phyloP scores from a whole-genome alignment of 805 yeast genomes.

The Ogataea saltuana region DNA sequence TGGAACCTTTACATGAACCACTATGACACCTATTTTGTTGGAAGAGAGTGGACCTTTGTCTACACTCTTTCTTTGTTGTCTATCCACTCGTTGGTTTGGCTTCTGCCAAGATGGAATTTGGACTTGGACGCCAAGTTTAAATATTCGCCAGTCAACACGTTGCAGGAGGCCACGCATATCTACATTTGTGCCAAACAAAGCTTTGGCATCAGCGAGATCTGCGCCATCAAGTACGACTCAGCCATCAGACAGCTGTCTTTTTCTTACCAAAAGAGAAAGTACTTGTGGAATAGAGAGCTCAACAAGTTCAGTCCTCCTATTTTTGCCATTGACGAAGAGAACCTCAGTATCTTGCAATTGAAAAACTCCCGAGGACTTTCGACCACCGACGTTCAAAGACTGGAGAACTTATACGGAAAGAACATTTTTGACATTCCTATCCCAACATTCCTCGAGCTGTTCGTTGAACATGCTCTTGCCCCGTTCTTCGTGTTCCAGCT shows the following conservation, averaged over 20 bases:
- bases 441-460: constrained; percentile 86
- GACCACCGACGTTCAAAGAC: constrained; percentile 35
- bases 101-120: constrained; percentile 94
- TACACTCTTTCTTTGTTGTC: constrained; percentile 74
- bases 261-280: constrained; percentile 89
- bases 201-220: constrained; percentile 82
- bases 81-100: constrained; percentile 71
- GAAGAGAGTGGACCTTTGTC: constrained; percentile 95
- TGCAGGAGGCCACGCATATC: constrained; percentile 69
- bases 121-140: constrained; percentile 69
- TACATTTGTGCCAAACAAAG: constrained; percentile 81
- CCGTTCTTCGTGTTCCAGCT: constrained; percentile 97
- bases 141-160: constrained; percentile 50
- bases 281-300: constrained; percentile 59
- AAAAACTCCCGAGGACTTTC: constrained; percentile 45
- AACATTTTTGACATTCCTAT: constrained; percentile 94
- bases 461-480: constrained; percentile 97
- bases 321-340: constrained; percentile 68
- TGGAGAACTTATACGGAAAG: constrained; percentile 67
- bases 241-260: constrained; percentile 65
- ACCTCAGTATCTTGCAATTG: constrained; percentile 56
- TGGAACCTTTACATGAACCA: constrained; percentile 60
- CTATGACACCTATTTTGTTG: constrained; percentile 81
- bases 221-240: constrained; percentile 55
- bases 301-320: constrained; percentile 76